A percentile compares a stretch with the other conserved stretches of the same genome.
phyloP scores from a whole-genome alignment of 2,329 filamentous ascomycete genomes.

The Ampelomyces quisqualis region DNA sequence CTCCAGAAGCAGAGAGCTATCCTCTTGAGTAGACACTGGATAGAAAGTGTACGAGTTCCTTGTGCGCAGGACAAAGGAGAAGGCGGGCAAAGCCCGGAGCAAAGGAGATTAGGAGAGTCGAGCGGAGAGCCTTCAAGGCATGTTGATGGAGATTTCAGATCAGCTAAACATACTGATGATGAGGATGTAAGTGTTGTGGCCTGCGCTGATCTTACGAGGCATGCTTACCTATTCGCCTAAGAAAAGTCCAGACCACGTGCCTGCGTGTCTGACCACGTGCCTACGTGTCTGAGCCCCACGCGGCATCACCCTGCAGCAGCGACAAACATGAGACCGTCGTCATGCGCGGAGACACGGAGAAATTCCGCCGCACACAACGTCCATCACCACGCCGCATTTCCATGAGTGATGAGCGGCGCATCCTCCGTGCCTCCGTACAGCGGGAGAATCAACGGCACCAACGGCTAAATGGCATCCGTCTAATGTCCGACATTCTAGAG shows the following conservation, averaged over 20 bases:
- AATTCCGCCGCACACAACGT: conserved; percentile 6
- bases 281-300: background rate
- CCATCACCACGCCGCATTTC: conserved; percentile 27
- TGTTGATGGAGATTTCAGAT: no score
- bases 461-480: conserved; percentile 33
- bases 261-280: conserved; percentile 3
- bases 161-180: no score
- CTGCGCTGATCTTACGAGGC: no score
- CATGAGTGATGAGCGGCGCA: conserved; percentile 10
- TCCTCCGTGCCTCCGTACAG: no score
- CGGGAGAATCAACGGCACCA: conserved; percentile 39
- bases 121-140: no score
- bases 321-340: background rate
- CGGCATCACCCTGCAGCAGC: background rate
- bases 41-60: background rate
- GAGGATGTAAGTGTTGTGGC: background rate
- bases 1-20: background rate
- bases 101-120: no score
- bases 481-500: conserved; percentile 9
- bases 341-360: background rate
- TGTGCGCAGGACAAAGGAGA: no score
- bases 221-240: no score
- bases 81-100: no score
- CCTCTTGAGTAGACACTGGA: no score
- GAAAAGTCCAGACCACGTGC: no score